These are phyloP conservation scores for Rubia yunnanensis DNA, from an alignment of 257 asterid species.

Conservation along the genomic window DNA sequence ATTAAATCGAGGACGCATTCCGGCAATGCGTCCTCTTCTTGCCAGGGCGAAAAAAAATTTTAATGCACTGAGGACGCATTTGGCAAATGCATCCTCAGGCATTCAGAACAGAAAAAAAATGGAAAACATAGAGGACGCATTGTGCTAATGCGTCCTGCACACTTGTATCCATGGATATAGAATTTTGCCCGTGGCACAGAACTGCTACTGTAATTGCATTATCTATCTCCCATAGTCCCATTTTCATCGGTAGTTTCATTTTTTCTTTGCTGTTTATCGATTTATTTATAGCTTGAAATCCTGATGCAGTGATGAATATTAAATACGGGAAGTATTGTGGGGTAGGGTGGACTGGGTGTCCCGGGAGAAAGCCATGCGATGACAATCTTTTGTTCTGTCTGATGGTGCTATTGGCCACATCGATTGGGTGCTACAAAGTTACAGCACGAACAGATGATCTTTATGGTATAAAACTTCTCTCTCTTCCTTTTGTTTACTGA, in stretches of 20 bases:
- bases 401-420: constrained; percentile 21
- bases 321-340: constrained; percentile 93
- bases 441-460: constrained; percentile 41
- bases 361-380: constrained; percentile 93
- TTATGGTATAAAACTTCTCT: constrained; percentile 41
- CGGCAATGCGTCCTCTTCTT: no score
- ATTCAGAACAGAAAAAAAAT: no score
- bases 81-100: no score
- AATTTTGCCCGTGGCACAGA: constrained; percentile 55
- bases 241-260: not conserved
- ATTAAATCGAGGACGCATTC: no score
- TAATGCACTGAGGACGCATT: no score
- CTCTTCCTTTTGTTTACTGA: not conserved
- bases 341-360: constrained; percentile 89
- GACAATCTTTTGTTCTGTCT: constrained; percentile 29
- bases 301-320: constrained; percentile 63
- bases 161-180: no score
- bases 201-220: constrained; percentile 48
- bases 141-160: no score
- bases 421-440: constrained; percentile 28
- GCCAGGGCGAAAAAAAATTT: no score
- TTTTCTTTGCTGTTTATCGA: not conserved
- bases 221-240: not conserved
- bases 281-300: no score
- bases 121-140: no score